A percentile compares a stretch with the other conserved stretches of the same genome.
Evolutionary conservation across 2,329 filamentous ascomycete species (phyloP).

Genomic region (Trichoderma guizhouense): DNA sequence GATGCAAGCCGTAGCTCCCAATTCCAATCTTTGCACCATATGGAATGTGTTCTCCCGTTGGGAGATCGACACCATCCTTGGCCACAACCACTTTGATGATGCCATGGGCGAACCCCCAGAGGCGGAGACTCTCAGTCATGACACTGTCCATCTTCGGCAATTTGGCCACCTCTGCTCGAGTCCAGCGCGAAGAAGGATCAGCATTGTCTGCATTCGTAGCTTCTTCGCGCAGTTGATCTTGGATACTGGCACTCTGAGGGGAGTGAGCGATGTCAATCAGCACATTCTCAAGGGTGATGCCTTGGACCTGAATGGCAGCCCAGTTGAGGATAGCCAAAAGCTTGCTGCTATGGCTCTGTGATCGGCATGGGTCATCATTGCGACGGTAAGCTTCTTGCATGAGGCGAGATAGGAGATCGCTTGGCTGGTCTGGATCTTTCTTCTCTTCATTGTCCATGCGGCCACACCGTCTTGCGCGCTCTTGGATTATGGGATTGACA

Average conservation of each 20-base stretch:
- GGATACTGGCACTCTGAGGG: not conserved
- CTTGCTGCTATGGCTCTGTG: slow-evolving; percentile 2
- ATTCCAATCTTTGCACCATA: not conserved
- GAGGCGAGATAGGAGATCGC: not conserved
- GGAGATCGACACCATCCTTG: not conserved
- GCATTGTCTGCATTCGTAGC: not conserved
- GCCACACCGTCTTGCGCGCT: not conserved
- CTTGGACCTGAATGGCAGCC: slow-evolving; percentile 9
- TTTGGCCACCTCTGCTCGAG: not conserved
- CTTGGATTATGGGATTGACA: not conserved
- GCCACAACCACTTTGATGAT: slow-evolving; percentile 4
- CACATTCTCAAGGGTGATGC: not conserved
- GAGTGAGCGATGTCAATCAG: slow-evolving; percentile 3
- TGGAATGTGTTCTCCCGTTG: slow-evolving; percentile 1
- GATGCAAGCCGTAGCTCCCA: slow-evolving; percentile 1
- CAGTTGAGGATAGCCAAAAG: not conserved
- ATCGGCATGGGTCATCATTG: not conserved
- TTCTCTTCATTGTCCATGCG: not conserved
- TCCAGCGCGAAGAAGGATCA: not conserved
- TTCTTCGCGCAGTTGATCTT: not conserved
- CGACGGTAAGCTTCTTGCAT: slow-evolving; percentile 2
- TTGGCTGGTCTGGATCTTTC: not conserved
- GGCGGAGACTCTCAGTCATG: not conserved
- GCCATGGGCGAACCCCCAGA: slow-evolving; percentile 1
- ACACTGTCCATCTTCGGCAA: not conserved